Evolutionary conservation across 139 green algal genomes (phyloP).

Genomic region (Closterium sp.): DNA sequence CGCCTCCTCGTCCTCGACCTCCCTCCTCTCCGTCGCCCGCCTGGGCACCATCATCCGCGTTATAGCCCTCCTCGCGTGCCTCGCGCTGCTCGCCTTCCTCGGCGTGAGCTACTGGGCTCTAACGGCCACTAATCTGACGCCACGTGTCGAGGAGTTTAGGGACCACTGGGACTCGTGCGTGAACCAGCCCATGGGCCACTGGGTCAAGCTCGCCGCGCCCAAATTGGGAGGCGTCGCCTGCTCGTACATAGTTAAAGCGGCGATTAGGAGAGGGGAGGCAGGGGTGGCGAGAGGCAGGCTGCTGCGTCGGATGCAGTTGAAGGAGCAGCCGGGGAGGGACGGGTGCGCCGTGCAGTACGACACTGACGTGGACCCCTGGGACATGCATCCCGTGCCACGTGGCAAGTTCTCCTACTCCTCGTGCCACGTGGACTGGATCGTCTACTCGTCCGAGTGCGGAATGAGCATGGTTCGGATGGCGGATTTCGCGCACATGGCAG

Average conservation of each 20-base stretch:
- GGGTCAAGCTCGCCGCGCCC: background rate
- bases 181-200: background rate
- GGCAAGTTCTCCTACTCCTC: background rate
- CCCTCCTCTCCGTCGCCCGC: background rate
- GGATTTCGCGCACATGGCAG: slow-evolving; percentile 13
- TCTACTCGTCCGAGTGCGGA: slow-evolving; percentile 16
- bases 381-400: background rate
- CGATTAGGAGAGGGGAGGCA: background rate
- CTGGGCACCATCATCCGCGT: background rate
- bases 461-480: slow-evolving; percentile 11
- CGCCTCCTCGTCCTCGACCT: background rate
- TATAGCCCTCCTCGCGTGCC: background rate
- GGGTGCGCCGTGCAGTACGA: background rate
- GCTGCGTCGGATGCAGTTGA: background rate
- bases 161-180: background rate
- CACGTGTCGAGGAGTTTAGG: background rate
- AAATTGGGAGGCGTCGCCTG: background rate
- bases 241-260: background rate
- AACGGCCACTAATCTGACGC: background rate
- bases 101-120: background rate
- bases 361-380: background rate
- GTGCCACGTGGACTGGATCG: slow-evolving; percentile 9
- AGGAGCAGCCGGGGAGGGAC: background rate
- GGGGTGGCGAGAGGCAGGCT: background rate
- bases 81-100: background rate